These are phyloP conservation scores for Haplosporangium sp. DNA, from an alignment of 371 early-diverging fungal species.

Conservation along the genomic window DNA sequence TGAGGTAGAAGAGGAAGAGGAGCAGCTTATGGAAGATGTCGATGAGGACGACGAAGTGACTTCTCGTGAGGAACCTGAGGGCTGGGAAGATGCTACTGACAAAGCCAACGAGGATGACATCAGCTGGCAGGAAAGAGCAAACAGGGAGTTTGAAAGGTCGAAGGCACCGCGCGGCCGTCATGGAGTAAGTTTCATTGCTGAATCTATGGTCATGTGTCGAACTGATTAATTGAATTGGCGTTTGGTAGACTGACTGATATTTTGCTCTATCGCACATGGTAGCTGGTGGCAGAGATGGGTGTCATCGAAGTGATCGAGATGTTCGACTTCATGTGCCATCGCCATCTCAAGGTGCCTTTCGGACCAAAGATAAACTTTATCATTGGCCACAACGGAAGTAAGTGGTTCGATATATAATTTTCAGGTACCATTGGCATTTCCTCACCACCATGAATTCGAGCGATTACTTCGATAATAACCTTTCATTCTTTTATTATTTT, in stretches of 20 bases:
- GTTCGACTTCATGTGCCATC: slow-evolving; percentile 96
- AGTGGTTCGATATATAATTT: slow-evolving; percentile 55
- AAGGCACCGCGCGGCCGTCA: slow-evolving; percentile 15
- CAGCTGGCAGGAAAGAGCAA: slow-evolving; percentile 16
- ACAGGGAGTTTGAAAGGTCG: slow-evolving; percentile 26
- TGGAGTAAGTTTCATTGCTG: slow-evolving; percentile 26
- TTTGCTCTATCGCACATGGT: neutral
- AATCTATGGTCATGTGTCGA: neutral
- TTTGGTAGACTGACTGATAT: neutral
- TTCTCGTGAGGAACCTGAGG: neutral
- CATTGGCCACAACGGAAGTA: slow-evolving; percentile 94
- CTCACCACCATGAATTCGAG: neutral
- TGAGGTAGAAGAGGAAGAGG: slow-evolving; percentile 15
- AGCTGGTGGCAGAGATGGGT: slow-evolving; percentile 70
- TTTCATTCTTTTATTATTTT: neutral
- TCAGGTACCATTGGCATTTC: neutral
- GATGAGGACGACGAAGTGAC: slow-evolving; percentile 6
- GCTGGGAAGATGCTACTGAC: too few relatives aligned
- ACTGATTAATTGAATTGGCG: too few relatives aligned
- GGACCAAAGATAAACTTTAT: slow-evolving; percentile 95
- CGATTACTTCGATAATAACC: neutral
- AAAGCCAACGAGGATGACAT: slow-evolving; percentile 5
- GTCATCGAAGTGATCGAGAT: slow-evolving; percentile 86
- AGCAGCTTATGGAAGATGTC: slow-evolving; percentile 8
- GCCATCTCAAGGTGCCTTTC: slow-evolving; percentile 78